Conservation (phyloP, 768 basidiomycete genomes). For the Cantharellus anzutake region DNA sequence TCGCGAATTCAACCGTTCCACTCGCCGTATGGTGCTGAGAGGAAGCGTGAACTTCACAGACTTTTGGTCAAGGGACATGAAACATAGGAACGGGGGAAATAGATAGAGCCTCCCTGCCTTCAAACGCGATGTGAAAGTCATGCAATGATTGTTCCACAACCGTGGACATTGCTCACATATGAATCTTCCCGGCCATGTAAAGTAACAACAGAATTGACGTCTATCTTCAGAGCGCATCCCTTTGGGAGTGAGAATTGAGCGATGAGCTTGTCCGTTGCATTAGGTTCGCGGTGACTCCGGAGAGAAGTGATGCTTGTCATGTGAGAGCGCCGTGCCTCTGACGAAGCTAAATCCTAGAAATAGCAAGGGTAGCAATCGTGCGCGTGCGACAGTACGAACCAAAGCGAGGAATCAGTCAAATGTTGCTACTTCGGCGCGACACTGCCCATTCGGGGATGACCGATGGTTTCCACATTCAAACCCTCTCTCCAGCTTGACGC, state of each 20-base stretch:
- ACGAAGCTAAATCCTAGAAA: background rate
- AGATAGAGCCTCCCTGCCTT: slow-evolving; percentile 85
- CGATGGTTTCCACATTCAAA: too few relatives aligned
- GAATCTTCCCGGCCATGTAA: slow-evolving; percentile 79
- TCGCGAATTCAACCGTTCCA: slow-evolving; percentile 82
- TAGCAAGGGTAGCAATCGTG: too few relatives aligned
- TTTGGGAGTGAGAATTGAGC: background rate
- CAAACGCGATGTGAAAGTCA: slow-evolving; percentile 1
- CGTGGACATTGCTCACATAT: slow-evolving; percentile 42
- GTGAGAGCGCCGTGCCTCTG: background rate
- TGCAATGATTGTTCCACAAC: background rate
- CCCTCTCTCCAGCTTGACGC: too few relatives aligned
- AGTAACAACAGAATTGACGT: slow-evolving; percentile 77
- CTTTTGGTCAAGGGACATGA: slow-evolving; percentile 78
- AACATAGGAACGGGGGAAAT: slow-evolving; percentile 76
- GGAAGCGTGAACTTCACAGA: slow-evolving; percentile 85
- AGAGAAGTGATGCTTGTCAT: background rate
- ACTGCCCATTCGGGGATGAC: too few relatives aligned
- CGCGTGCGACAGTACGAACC: too few relatives aligned
- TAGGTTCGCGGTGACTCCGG: background rate
- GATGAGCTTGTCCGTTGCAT: background rate
- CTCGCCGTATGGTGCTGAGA: slow-evolving; percentile 77
- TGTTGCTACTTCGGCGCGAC: too few relatives aligned
- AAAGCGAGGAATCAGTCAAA: too few relatives aligned
- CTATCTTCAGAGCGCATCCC: slow-evolving; percentile 21